Evolutionary conservation across 306 rosid species (phyloP).

Genomic region (Benincasa hispida): DNA sequence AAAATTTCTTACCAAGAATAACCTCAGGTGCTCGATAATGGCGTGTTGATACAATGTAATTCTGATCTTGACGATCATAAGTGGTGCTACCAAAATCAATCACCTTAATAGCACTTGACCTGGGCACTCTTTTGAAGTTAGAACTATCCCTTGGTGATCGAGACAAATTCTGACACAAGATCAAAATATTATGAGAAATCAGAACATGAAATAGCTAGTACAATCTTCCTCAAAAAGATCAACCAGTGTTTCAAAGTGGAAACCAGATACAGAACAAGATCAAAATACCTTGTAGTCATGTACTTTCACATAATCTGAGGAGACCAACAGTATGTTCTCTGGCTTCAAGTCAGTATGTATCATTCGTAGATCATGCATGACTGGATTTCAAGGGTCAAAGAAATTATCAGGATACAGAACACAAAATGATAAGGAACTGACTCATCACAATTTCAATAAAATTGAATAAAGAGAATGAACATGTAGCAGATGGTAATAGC

Average conservation of each 20-base stretch:
- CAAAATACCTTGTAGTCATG: conserved; percentile 50
- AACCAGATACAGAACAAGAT: not conserved
- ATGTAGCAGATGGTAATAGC: not conserved
- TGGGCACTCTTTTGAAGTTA: conserved; percentile 72
- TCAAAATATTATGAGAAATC: not conserved
- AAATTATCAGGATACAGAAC: not conserved
- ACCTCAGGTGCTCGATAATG: conserved; percentile 99
- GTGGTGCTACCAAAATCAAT: conserved; percentile 99
- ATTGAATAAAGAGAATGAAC: not conserved
- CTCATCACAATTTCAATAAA: too few species aligned
- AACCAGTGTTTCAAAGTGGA: not conserved
- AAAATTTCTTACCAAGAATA: conserved; percentile 49
- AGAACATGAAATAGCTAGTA: not conserved
- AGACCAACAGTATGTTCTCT: conserved; percentile 66
- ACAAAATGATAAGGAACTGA: not conserved
- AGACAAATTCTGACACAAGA: conserved; percentile 40
- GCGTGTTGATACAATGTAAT: conserved; percentile 83
- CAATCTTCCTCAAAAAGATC: not conserved
- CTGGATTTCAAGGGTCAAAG: conserved; percentile 21
- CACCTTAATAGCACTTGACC: conserved; percentile 82
- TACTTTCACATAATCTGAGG: conserved; percentile 57
- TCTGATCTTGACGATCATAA: conserved; percentile 72
- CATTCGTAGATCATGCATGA: conserved; percentile 79
- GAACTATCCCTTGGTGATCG: conserved; percentile 58
- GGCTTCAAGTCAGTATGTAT: conserved; percentile 95